Evolutionary conservation across 495 filamentous ascomycete species (phyloP), one percentile per base, ranked within the genome.

Genomic region (Neurospora tetraspora): DNA sequence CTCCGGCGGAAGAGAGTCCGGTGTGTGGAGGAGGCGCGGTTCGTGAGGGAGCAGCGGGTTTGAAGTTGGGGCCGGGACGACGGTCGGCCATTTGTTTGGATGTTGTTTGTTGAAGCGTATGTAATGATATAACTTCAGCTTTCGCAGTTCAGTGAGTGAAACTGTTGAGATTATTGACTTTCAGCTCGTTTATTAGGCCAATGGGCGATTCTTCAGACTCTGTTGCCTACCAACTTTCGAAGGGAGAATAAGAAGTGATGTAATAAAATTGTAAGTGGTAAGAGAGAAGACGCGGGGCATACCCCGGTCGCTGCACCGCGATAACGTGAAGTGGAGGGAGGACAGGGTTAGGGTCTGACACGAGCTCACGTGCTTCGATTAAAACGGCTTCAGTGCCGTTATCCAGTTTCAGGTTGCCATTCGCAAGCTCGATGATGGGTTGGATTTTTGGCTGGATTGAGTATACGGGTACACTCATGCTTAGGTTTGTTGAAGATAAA

Each of bases 261-360:
- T 39, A 69, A 16, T 31, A 1, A 65, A 34, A 14, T 65, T 65
- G 53, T 65, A 61, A 61, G 53, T 61, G 53, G 11, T 31, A 61
- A 27, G 20, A 34, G 20, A 61, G 53, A 61, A 61, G 27, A 61
- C 53, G 53, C 53, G 53, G 53, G 53, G 53, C 53, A 61, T 61
- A 31, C 47, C 47, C 23, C 23, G 53, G 53, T 61, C 53, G 53
- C 23, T 8, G 53, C 23, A 65, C 31, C 14, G 27, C 53, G 53
- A 65, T 34, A 14, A 8, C 27, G 53, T 65, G 27, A 65, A 65
- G 27, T 65, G 53, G 53, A 61, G 53, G n/a, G 5, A 9, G 14
- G 7, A 59, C 39, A 71, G 74, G 76, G 70, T 74, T 72, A 72
- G 74, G 76, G 74, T 71, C 40, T 34, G 3, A 70, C 71, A 71